phyloP scores from a whole-genome alignment of 345 rosid species.

The Rhizophora mangle region DNA sequence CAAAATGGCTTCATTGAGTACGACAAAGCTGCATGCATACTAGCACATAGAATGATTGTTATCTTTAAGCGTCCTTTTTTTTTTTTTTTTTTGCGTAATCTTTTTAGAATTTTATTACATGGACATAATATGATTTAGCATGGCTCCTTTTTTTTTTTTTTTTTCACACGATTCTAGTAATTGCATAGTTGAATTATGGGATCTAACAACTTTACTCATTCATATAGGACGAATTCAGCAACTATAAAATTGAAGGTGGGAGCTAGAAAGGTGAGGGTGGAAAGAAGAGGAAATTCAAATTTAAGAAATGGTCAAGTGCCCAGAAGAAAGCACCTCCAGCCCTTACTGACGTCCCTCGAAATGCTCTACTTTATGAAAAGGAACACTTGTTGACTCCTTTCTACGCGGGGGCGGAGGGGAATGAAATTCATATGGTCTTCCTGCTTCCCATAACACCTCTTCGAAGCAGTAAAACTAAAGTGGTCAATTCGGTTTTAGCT shows the following conservation, averaged over 20 bases:
- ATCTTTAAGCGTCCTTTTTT: no score
- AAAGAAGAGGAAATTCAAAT: not conserved
- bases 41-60: not conserved
- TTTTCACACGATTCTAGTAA: no score
- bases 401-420: not conserved
- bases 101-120: no score
- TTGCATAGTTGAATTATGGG: no score
- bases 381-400: constrained; percentile 18
- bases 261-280: no score
- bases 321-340: constrained; percentile 18
- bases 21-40: constrained; percentile 14
- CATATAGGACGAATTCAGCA: no score
- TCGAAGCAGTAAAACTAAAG: not conserved
- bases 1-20: constrained; percentile 5
- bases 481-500: not conserved
- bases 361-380: constrained; percentile 31
- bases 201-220: no score
- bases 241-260: no score
- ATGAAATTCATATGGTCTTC: constrained; percentile 3
- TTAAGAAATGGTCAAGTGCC: constrained; percentile 13
- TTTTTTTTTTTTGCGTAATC: no score
- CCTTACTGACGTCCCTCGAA: constrained; percentile 1
- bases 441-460: not conserved
- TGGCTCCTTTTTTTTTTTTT: no score
- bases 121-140: no score